These are phyloP conservation scores for Knufia fluminis DNA, from an alignment of 2,329 filamentous ascomycete genomes.

Conservation along the genomic window DNA sequence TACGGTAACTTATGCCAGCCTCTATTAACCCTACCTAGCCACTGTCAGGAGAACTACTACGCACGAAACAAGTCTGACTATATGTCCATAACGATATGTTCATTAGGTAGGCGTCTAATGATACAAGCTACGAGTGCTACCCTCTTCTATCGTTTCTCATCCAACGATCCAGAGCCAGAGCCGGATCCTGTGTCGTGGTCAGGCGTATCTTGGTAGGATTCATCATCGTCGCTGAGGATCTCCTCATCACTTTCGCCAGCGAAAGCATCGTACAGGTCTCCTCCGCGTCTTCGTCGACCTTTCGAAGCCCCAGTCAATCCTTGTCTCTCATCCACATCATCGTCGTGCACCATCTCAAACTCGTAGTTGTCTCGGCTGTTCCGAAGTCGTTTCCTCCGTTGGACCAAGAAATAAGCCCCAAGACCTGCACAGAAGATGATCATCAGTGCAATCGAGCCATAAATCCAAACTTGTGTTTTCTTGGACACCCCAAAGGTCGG, in stretches of 20 bases:
- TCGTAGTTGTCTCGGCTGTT: slow-evolving; percentile 79
- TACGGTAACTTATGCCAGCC: not conserved
- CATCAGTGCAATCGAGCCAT: slow-evolving; percentile 75
- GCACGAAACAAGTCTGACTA: not conserved
- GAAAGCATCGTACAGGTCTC: slow-evolving; percentile 95
- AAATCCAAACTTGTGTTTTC: slow-evolving; percentile 88
- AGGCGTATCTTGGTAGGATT: slow-evolving; percentile 26
- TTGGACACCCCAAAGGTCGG: slow-evolving; percentile 84
- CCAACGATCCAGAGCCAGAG: slow-evolving; percentile 15
- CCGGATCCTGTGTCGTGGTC: slow-evolving; percentile 19
- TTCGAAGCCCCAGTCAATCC: slow-evolving; percentile 33
- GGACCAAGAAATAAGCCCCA: slow-evolving; percentile 70
- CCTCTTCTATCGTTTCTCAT: slow-evolving; percentile 13
- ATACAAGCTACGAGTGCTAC: slow-evolving; percentile 4
- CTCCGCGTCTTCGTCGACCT: slow-evolving; percentile 54
- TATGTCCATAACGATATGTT: not conserved
- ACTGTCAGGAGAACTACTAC: not conserved
- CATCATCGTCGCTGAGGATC: slow-evolving; percentile 41
- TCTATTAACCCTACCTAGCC: too few species aligned
- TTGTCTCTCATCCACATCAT: slow-evolving; percentile 53
- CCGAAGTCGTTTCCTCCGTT: slow-evolving; percentile 64
- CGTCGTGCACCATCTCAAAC: slow-evolving; percentile 83
- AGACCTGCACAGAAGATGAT: slow-evolving; percentile 71
- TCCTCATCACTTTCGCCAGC: slow-evolving; percentile 76
- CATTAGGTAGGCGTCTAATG: not conserved